These are phyloP conservation scores for Suhomyces choctaworum DNA, from an alignment of 1,139 yeast species.

Conservation along the genomic window DNA sequence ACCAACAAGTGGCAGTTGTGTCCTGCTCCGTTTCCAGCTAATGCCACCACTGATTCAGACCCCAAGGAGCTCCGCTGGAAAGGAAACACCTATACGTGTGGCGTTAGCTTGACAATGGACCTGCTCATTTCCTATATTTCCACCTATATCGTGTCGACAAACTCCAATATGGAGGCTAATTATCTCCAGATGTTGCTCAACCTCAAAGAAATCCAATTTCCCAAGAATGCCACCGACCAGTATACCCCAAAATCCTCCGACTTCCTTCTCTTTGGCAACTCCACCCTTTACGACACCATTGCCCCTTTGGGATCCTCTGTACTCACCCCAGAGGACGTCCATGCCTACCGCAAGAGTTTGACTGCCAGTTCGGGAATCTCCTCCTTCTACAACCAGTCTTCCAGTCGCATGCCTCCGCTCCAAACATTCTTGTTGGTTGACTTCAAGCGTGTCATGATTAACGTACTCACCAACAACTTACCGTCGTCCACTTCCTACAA, in stretches of 20 bases:
- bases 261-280: slow-evolving; percentile 25
- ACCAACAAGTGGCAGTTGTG: slow-evolving; percentile 66
- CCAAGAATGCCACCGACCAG: slow-evolving; percentile 4
- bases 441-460: slow-evolving; percentile 42
- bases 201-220: slow-evolving; percentile 28
- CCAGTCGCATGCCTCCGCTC: slow-evolving; percentile 10
- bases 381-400: slow-evolving; percentile 10
- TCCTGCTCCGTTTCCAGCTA: slow-evolving; percentile 49
- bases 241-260: slow-evolving; percentile 2
- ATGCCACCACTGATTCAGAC: slow-evolving; percentile 23
- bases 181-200: slow-evolving; percentile 54
- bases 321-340: slow-evolving; percentile 31
- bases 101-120: slow-evolving; percentile 44
- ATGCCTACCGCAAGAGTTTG: background rate
- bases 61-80: slow-evolving; percentile 29
- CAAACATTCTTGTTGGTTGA: slow-evolving; percentile 41
- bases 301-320: slow-evolving; percentile 21
- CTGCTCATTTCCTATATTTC: slow-evolving; percentile 23
- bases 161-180: slow-evolving; percentile 57
- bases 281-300: slow-evolving; percentile 29
- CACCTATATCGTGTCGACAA: slow-evolving; percentile 45
- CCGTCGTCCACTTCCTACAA: slow-evolving; percentile 21
- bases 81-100: slow-evolving; percentile 35
- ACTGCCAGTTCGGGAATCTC: background rate
- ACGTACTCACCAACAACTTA: slow-evolving; percentile 32